Evolutionary conservation across 2,329 filamentous ascomycete genomes (phyloP).

Genomic region (Xylariaceae sp.): DNA sequence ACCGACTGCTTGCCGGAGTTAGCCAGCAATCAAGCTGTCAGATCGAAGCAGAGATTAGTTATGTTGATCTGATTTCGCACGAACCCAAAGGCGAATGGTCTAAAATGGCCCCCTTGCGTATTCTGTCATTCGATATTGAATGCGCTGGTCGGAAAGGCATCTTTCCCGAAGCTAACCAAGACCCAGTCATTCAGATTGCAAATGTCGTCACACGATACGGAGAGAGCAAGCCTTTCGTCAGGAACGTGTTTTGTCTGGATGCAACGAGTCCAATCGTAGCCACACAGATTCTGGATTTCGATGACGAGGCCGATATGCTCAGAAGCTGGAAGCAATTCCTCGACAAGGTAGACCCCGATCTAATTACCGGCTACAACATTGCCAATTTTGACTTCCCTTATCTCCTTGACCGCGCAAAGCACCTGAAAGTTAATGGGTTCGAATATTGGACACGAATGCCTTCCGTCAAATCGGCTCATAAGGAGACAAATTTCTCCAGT

Average conservation of each 20-base stretch:
- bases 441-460: slow-evolving; percentile 83
- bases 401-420: slow-evolving; percentile 78
- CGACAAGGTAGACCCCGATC: slow-evolving; percentile 85
- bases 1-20: slow-evolving; percentile 61
- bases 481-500: slow-evolving; percentile 84
- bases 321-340: slow-evolving; percentile 87
- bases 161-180: slow-evolving; percentile 86
- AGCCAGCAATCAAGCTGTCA: slow-evolving; percentile 88
- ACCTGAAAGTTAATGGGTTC: slow-evolving; percentile 75
- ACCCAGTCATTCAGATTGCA: slow-evolving; percentile 96
- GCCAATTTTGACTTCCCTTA: slow-evolving; percentile 98
- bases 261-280: slow-evolving; percentile 91
- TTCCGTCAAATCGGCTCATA: slow-evolving; percentile 64
- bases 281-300: slow-evolving; percentile 82
- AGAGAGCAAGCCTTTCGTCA: slow-evolving; percentile 90
- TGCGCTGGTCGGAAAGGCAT: slow-evolving; percentile 96
- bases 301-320: slow-evolving; percentile 84
- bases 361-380: slow-evolving; percentile 99
- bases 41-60: slow-evolving; percentile 85
- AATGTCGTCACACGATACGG: slow-evolving; percentile 93
- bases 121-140: slow-evolving; percentile 97
- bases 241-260: slow-evolving; percentile 94
- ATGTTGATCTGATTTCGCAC: slow-evolving; percentile 79
- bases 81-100: slow-evolving; percentile 90
- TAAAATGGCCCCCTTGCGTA: slow-evolving; percentile 91